A percentile compares a stretch with the other conserved stretches of the same genome.
phyloP scores from a whole-genome alignment of 805 yeast genomes.

The Kurtzmaniella cleridarum region DNA sequence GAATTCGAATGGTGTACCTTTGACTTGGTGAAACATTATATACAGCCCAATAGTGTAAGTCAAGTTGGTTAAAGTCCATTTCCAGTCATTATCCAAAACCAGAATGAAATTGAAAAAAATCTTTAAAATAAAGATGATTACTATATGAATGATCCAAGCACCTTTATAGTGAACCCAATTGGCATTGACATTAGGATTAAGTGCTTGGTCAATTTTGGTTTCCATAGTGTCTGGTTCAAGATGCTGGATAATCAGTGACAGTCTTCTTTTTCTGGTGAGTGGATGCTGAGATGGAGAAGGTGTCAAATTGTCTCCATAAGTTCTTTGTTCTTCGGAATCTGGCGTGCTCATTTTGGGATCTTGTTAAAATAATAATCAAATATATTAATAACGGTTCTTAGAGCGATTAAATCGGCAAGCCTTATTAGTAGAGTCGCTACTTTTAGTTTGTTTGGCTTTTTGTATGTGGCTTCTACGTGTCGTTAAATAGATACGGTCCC shows the following conservation, averaged over 20 bases:
- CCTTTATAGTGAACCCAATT: constrained; percentile 95
- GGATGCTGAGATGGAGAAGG: constrained; percentile 23
- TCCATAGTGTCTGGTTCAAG: constrained; percentile 90
- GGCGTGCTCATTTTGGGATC: background rate
- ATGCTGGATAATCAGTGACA: constrained; percentile 85
- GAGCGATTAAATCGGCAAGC: too few relatives aligned
- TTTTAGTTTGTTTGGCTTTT: too few relatives aligned
- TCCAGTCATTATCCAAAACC: constrained; percentile 72
- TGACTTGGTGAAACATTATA: constrained; percentile 93
- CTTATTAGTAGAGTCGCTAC: too few relatives aligned
- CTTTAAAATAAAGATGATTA: constrained; percentile 69
- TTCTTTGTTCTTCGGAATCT: background rate
- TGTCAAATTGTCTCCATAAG: constrained; percentile 10
- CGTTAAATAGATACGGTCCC: too few relatives aligned
- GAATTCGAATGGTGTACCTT: constrained; percentile 96
- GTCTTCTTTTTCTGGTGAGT: constrained; percentile 50
- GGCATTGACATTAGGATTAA: constrained; percentile 87
- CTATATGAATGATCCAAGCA: constrained; percentile 93
- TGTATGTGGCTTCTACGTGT: too few relatives aligned
- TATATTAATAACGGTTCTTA: too few relatives aligned
- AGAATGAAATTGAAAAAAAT: constrained; percentile 76
- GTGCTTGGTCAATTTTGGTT: constrained; percentile 84
- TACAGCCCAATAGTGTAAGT: constrained; percentile 89
- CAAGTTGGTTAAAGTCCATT: constrained; percentile 91
- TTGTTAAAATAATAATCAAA: background rate